Evolutionary conservation across 2,329 filamentous ascomycete species (phyloP), one percentile per base, ranked within the genome.

Genomic region (Alternaria incomplexa): DNA sequence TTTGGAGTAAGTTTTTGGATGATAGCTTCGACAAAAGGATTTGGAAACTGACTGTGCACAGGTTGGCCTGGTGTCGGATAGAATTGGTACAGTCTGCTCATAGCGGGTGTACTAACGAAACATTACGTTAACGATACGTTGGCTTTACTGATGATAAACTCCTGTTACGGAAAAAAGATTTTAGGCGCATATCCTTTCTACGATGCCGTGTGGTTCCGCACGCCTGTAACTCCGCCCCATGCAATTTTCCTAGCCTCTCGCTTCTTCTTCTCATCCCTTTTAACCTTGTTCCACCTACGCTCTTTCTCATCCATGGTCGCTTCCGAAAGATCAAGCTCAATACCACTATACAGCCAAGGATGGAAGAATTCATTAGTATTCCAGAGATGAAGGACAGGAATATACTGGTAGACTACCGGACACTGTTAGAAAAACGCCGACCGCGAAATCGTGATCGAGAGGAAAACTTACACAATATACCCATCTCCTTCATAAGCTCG

Each of bases 1-100:
- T 67, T 15, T 84, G 82, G 70, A 82, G 83, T 84, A 69, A 78
- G 82, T 68, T 8, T 30, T 1, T 6, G 11, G 3, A 3, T 13
- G 6, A 5, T 2, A n/a, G n/a, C 17, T 11, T n/a, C 11, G 15
- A n/a, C 28, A 10, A 7, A 6, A 11, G 13, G 12, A 4, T 25
- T 8, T 11, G 5, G 43, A 56, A 17, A 63, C 50, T 54, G 15
- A 50, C 28, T 22, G 23, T 36, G 11, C 36, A 15, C 9, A 63
- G 61, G 50, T 47, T 63, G 58, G 58, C 58, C 58, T 15, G 36
- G 47, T 20, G n/a, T 61, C 9, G 53, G 52, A 6, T 61, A 51
- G 26, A 5, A 17, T 13, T 17, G 51, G 9, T 3, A 7, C 7
- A 36, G 5, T 20, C 6, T 3, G 17, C 20, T 45, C 6, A 5